Evolutionary conservation across 176 grass and related monocot species (phyloP).

Genomic region (Oryza meyeriana): DNA sequence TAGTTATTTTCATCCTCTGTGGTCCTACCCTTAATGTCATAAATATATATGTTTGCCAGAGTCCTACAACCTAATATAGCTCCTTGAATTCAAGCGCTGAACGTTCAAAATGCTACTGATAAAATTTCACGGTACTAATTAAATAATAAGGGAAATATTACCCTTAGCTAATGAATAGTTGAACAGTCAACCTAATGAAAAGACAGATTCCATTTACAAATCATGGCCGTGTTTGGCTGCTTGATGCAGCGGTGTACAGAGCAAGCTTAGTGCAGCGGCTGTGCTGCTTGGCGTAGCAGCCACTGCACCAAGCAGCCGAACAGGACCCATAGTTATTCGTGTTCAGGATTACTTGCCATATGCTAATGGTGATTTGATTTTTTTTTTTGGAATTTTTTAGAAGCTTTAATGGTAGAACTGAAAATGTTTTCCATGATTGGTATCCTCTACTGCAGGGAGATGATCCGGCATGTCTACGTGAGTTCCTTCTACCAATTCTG

Average conservation of each 20-base stretch:
- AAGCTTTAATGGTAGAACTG: conserved; percentile 13
- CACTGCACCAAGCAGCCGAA: too few species aligned
- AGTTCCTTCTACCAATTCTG: conserved; percentile 84
- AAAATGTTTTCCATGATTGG: conserved; percentile 13
- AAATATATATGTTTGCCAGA: conserved; percentile 17
- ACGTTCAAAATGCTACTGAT: conserved; percentile 8
- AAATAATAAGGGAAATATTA: neutral
- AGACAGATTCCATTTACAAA: neutral
- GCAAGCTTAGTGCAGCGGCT: too few species aligned
- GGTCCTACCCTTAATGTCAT: neutral
- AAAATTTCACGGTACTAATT: neutral
- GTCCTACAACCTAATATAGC: neutral
- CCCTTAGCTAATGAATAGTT: conserved; percentile 11
- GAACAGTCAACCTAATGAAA: conserved; percentile 5
- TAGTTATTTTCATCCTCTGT: neutral
- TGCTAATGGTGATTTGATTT: neutral
- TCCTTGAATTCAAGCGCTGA: neutral
- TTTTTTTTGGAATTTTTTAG: neutral
- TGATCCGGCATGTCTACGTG: conserved; percentile 89
- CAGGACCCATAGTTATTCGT: conserved; percentile 19
- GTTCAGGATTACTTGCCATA: conserved; percentile 21
- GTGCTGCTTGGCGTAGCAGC: too few species aligned
- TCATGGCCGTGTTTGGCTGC: too few species aligned
- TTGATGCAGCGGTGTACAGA: too few species aligned
- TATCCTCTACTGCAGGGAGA: conserved; percentile 62